Conservation (phyloP, 2,329 filamentous ascomycete species). For the Aureobasidium lini region DNA sequence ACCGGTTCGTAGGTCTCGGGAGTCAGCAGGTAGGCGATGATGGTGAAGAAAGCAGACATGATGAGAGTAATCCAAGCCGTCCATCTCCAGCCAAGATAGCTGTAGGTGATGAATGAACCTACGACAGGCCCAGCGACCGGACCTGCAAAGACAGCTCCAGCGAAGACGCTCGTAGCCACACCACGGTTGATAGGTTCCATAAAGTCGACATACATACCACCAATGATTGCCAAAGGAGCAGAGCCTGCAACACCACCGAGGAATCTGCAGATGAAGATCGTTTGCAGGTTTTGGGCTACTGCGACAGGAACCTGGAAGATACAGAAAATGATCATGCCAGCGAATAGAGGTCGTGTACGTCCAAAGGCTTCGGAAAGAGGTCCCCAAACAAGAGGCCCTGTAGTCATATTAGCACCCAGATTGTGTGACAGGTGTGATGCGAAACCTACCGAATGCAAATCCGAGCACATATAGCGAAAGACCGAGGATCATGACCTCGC, state of each 20-base stretch:
- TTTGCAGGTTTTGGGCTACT: constrained; percentile 45
- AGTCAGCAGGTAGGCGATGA: constrained; percentile 36
- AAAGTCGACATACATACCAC: constrained; percentile 40
- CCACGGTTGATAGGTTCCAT: constrained; percentile 37
- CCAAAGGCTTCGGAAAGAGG: constrained; percentile 53
- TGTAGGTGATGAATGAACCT: constrained; percentile 23
- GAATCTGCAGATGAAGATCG: constrained; percentile 47
- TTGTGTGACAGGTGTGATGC: neutral
- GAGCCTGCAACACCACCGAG: constrained; percentile 46
- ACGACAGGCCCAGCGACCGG: constrained; percentile 22
- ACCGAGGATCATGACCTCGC: constrained; percentile 39
- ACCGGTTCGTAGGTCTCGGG: constrained; percentile 45
- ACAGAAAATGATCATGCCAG: constrained; percentile 41
- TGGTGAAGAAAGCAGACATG: constrained; percentile 34
- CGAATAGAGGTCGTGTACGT: constrained; percentile 41
- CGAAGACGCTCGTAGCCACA: constrained; percentile 25
- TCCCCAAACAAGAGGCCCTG: constrained; percentile 32
- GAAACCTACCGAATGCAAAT: neutral
- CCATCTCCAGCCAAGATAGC: constrained; percentile 27
- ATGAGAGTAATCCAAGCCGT: constrained; percentile 23
- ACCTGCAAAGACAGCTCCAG: constrained; percentile 26
- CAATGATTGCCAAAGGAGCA: constrained; percentile 42
- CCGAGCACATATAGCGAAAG: constrained; percentile 42
- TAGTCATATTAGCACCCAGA: neutral
- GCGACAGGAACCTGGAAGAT: constrained; percentile 49